Evolutionary conservation across 805 yeast genomes (phyloP), one percentile per base, ranked within the genome.

Genomic region (Metschnikowia baotianmanensis): DNA sequence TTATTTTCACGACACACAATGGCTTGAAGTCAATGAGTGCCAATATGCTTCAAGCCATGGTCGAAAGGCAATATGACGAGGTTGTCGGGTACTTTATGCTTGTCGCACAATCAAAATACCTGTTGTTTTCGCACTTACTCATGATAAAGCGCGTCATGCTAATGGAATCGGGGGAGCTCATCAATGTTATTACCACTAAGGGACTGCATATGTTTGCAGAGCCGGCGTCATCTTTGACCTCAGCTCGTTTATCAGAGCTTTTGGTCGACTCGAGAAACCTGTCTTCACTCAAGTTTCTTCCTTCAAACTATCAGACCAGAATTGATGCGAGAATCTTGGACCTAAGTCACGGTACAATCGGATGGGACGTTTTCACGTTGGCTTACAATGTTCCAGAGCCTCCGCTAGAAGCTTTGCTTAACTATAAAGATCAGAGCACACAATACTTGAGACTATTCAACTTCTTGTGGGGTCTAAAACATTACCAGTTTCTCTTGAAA

Each of bases 301-400:
- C 55, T 60, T 55, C 33, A 38, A 65, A 5, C 13, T 70, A 77
- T 8, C 57, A 77, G 10, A 65, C 73, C 31, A 63, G 86, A 36
- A 57, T 91, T 10, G 98, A 93, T 67, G 96, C 96, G 0, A 69
- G 96, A 32, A 71, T 90, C 17, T 68, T 90, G 35, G 88, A 84
- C 43, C 63, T 83, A 35, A 82, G 82, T 3, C 86, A 82, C 50
- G 73, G 87, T 0, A 77, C 80, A 21, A 63, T 78, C 36, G 96
- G 96, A 1, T 90, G 96, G 96, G 95, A 90, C 56, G 88, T 86
- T 2, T 90, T 91, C 58, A 87, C 96, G 0, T 65, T 90, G 26
- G 97, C 89, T 56, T 93, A 86, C 59, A 67, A 75, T 39, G 53
- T 78, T 9, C 72, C 78, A 7, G 66, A 74, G 20, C 71, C 85